Base-by-base conservation (phyloP, 2,329 filamentous ascomycete genomes). In the Dactylellina cionopaga region DNA sequence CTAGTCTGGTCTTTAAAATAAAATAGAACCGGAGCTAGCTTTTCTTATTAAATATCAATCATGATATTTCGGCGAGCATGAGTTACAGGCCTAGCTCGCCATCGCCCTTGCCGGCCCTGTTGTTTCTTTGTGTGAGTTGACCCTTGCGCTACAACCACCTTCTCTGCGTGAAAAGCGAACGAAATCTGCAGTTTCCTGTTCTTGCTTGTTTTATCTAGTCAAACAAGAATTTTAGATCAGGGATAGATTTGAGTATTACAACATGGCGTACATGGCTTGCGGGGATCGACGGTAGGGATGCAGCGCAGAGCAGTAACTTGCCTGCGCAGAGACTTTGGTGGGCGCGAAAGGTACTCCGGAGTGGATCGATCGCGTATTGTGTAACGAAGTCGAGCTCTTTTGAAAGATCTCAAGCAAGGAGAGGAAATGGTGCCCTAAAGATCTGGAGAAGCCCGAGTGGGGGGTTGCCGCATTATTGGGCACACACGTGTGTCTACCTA, bases 51-150 rank as follows among this genome's bases (percentile, higher is more conserved):
- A 29, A 41, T 25, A 41, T 41, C 35, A 7, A 39, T 55, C 39
- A 55, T 55, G 51, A 55, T 22, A 55, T 41, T 41, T 55, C 56
- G 49, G 47, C 47, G 66, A 63, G 31, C 63, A 37, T 46, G 54
- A 60, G 13, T 43, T 52, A 31, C 37, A 37, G 25, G 31, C 29
- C 25, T 47, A 65, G 59, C 68, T 72, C 68, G 68, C 46, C 68
- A 72, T 65, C 59, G 59, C 68, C 68, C 59, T 59, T 37, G 68
- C 31, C 31, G 9, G 51, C n/a, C n/a, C n/a, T n/a, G n/a, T 41
- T 17, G 17, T 6, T 55, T 17, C 35, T 19, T 27, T 55, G 22
- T 37, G 24, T n/a, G n/a, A n/a, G n/a, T n/a, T 47, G 46, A 47
- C 35, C 54, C 63, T 46, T 58, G 59, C 29, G 37, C 63, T 59